These are phyloP conservation scores for Hymenoscyphus salicellus DNA, from an alignment of 2,329 filamentous ascomycete genomes.

Conservation along the genomic window DNA sequence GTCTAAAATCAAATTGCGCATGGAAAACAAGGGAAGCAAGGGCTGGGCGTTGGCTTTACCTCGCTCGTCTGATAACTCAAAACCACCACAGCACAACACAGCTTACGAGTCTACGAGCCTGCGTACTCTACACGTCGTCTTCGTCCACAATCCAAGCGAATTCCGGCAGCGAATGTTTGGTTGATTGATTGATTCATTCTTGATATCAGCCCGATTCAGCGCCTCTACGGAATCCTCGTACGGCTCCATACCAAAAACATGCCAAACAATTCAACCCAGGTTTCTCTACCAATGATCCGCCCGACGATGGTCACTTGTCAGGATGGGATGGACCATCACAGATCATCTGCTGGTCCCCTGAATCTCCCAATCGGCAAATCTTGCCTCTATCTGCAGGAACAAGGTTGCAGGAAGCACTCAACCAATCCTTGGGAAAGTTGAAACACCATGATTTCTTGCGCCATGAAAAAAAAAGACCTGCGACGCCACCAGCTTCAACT, in stretches of 20 bases:
- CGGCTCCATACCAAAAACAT: neutral
- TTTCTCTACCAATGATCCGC: constrained; percentile 1
- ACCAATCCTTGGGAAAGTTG: neutral
- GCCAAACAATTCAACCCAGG: neutral
- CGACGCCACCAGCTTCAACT: constrained; percentile 2
- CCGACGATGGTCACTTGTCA: neutral
- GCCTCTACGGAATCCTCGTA: neutral
- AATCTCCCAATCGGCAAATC: neutral
- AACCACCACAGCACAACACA: too few species aligned
- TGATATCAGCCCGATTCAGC: too few species aligned
- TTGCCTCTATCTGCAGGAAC: neutral
- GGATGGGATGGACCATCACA: neutral
- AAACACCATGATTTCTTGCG: neutral
- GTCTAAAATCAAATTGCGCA: neutral
- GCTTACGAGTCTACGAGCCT: too few species aligned
- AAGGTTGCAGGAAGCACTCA: too few species aligned
- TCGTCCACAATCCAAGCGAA: too few species aligned
- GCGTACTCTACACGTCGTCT: too few species aligned
- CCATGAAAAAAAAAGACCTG: neutral
- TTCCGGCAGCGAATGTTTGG: too few species aligned
- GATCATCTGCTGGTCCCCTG: neutral
- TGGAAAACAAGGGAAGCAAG: neutral
- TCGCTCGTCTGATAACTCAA: neutral
- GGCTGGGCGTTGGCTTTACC: neutral
- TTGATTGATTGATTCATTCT: too few species aligned